These are phyloP conservation scores for Maudiozyma saulgeensis DNA, from an alignment of 805 yeast species.

Conservation along the genomic window DNA sequence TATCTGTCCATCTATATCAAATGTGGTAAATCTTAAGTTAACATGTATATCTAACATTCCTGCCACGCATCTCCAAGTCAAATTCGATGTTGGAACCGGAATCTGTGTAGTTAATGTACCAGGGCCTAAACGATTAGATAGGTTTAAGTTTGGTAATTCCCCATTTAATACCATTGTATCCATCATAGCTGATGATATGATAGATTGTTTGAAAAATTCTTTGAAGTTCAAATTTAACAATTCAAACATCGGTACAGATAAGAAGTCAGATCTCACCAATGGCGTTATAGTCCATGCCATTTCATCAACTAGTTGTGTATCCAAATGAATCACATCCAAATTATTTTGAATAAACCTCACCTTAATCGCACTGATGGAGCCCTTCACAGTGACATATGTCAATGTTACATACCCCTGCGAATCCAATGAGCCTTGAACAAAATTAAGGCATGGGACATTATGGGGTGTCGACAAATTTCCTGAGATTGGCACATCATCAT, in stretches of 20 bases:
- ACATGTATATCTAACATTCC: conserved; percentile 1
- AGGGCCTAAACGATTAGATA: conserved; percentile 19
- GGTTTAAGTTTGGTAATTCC: conserved; percentile 8
- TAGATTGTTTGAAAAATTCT: conserved; percentile 9
- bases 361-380: conserved; percentile 14
- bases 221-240: conserved; percentile 17
- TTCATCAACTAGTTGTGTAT: conserved; percentile 15
- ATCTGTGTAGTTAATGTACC: conserved; percentile 21
- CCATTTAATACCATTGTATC: conserved; percentile 14
- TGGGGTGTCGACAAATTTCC: conserved; percentile 1
- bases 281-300: conserved; percentile 13
- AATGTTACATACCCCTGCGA: conserved; percentile 8
- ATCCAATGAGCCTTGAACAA: conserved; percentile 8
- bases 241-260: conserved; percentile 15
- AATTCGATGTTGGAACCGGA: conserved; percentile 18
- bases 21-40: conserved; percentile 15
- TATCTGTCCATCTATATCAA: conserved; percentile 8
- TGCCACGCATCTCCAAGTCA: conserved; percentile 7
- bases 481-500: no score
- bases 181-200: conserved; percentile 11
- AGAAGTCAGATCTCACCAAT: conserved; percentile 12
- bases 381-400: conserved; percentile 14
- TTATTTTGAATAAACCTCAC: conserved; percentile 2
- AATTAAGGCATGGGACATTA: conserved; percentile 15
- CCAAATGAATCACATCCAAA: conserved; percentile 5